Conservation (phyloP, 2,329 filamentous ascomycete species). For the Aphanoascus verrucosus region DNA sequence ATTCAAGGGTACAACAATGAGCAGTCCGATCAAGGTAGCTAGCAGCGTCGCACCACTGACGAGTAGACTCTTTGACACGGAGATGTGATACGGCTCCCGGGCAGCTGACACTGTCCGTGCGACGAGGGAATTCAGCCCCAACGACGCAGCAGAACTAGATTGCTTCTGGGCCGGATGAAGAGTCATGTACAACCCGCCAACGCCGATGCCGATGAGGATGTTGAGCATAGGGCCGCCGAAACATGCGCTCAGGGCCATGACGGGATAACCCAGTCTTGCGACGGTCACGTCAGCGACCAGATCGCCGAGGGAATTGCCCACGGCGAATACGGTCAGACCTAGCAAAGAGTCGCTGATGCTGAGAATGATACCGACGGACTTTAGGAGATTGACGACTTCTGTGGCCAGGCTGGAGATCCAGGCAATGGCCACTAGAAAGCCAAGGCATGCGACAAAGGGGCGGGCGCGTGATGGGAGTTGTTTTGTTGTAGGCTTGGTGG, state of each 20-base stretch:
- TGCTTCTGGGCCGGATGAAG: constrained; percentile 67
- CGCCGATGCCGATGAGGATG: constrained; percentile 86
- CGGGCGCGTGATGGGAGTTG: constrained; percentile 61
- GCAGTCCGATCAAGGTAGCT: constrained; percentile 63
- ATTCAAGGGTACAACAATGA: constrained; percentile 74
- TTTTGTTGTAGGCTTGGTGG: constrained; percentile 41
- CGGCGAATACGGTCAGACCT: constrained; percentile 88
- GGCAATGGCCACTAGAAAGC: constrained; percentile 81
- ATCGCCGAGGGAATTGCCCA: constrained; percentile 90
- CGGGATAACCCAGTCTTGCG: constrained; percentile 81
- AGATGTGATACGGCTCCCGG: constrained; percentile 60
- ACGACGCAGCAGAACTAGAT: constrained; percentile 46
- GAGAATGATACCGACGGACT: constrained; percentile 81
- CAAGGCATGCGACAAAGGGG: constrained; percentile 71
- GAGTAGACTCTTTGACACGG: constrained; percentile 73
- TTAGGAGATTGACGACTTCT: constrained; percentile 89
- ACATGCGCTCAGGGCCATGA: constrained; percentile 90
- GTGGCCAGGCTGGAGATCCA: constrained; percentile 96
- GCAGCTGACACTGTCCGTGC: constrained; percentile 8
- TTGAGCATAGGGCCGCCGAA: constrained; percentile 99
- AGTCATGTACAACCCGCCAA: constrained; percentile 82
- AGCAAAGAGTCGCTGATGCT: constrained; percentile 91
- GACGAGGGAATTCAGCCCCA: constrained; percentile 7
- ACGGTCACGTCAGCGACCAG: constrained; percentile 92
- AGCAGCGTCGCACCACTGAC: constrained; percentile 78